Evolutionary conservation across 345 rosid species (phyloP).

Genomic region (Linum lewisii): DNA sequence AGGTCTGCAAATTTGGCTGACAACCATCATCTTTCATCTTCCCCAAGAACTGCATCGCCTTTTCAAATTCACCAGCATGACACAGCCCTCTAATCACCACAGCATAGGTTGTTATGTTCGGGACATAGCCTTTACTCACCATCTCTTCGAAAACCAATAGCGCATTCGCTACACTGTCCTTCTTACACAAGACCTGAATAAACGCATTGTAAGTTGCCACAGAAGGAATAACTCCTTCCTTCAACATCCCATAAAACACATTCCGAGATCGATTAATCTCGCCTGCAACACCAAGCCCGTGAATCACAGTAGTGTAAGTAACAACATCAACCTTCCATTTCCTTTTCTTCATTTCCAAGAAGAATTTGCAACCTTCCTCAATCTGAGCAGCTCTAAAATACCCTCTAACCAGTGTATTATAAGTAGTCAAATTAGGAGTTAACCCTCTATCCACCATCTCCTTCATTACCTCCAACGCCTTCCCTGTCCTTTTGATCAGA

Average conservation of each 20-base stretch:
- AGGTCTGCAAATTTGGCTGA: constrained; percentile 69
- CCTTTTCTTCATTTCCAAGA: constrained; percentile 85
- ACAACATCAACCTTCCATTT: constrained; percentile 64
- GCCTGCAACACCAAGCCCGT: constrained; percentile 68
- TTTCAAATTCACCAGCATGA: constrained; percentile 55
- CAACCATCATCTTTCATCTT: constrained; percentile 62
- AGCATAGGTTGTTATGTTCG: constrained; percentile 58
- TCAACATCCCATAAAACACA: constrained; percentile 59
- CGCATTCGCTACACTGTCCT: constrained; percentile 74
- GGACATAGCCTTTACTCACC: constrained; percentile 63
- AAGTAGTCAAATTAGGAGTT: constrained; percentile 48
- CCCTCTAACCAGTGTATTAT: constrained; percentile 73
- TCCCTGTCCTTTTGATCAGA: constrained; percentile 65
- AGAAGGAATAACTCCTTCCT: constrained; percentile 73
- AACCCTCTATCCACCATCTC: constrained; percentile 80
- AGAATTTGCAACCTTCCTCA: constrained; percentile 71
- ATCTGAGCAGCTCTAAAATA: constrained; percentile 69
- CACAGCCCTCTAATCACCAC: constrained; percentile 74
- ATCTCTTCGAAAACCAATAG: constrained; percentile 60
- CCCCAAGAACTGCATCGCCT: constrained; percentile 49
- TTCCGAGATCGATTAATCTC: constrained; percentile 55
- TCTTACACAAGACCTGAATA: constrained; percentile 85
- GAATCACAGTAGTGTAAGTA: constrained; percentile 68
- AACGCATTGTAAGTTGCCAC: constrained; percentile 78
- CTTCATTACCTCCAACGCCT: constrained; percentile 64